Conservation (phyloP, 2,329 filamentous ascomycete species). For the Fusarium nurragi region DNA sequence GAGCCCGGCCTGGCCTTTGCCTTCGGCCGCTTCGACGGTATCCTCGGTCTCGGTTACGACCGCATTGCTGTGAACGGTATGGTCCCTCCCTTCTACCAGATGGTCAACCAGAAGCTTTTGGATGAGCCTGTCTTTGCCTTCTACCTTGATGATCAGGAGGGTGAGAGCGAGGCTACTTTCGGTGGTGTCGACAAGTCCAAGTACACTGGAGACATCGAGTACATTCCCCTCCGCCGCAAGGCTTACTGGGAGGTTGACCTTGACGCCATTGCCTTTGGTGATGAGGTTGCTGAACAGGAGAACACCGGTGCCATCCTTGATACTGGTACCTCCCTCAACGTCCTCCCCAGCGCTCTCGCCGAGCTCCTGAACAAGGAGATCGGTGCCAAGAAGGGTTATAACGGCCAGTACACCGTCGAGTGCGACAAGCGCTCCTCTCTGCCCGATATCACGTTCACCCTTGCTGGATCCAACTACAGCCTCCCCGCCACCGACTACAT, state of each 20-base stretch:
- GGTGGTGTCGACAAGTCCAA: slow-evolving; percentile 87
- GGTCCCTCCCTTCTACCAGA: slow-evolving; percentile 94
- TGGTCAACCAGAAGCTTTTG: slow-evolving; percentile 88
- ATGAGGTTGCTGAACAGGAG: slow-evolving; percentile 87
- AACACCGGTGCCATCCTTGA: slow-evolving; percentile 96
- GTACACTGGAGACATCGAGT: slow-evolving; percentile 85
- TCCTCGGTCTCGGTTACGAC: slow-evolving; percentile 93
- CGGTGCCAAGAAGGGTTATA: slow-evolving; percentile 96
- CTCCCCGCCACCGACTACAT: slow-evolving; percentile 93
- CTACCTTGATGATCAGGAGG: slow-evolving; percentile 82
- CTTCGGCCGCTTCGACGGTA: slow-evolving; percentile 97
- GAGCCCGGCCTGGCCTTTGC: slow-evolving; percentile 98
- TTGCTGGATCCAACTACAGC: slow-evolving; percentile 91
- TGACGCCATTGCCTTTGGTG: slow-evolving; percentile 88
- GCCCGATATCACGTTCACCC: slow-evolving; percentile 90
- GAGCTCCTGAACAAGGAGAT: slow-evolving; percentile 98
- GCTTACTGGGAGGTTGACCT: slow-evolving; percentile 99
- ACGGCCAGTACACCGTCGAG: slow-evolving; percentile 95
- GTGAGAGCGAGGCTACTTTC: slow-evolving; percentile 87
- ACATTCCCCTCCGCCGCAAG: slow-evolving; percentile 95
- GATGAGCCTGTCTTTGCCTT: slow-evolving; percentile 96
- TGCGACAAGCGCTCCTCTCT: slow-evolving; percentile 84
- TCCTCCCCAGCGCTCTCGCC: slow-evolving; percentile 87
- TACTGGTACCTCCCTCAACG: slow-evolving; percentile 97
- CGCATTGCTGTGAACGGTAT: slow-evolving; percentile 97